Percentiles rank a stretch among this genome's conserved stretches.
Conservation (phyloP, 768 basidiomycete genomes). For the Chalciporus piperatus region DNA sequence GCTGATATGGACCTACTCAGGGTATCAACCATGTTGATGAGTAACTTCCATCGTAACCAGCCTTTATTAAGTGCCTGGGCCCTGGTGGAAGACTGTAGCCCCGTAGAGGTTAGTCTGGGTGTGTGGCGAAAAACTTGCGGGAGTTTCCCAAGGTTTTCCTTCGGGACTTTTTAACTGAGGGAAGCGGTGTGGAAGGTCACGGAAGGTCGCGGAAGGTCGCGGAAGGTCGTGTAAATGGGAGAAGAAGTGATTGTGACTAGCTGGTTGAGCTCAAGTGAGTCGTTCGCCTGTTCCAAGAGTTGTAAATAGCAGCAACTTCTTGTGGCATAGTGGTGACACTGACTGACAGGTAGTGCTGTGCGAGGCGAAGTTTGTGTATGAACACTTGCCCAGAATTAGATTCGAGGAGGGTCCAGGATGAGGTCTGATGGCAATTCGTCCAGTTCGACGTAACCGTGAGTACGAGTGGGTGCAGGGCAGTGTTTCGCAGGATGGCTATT, state of each 20-base stretch:
- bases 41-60: not conserved
- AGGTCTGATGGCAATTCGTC: too few species aligned
- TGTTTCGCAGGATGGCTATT: not conserved
- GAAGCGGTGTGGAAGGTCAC: too few species aligned
- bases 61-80: slow-evolving; percentile 6
- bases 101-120: not conserved
- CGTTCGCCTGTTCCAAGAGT: too few species aligned
- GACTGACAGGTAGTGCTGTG: too few species aligned
- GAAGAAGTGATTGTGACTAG: too few species aligned
- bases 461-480: not conserved
- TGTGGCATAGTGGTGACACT: too few species aligned
- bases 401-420: too few species aligned
- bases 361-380: too few species aligned
- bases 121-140: not conserved
- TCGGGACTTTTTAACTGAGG: too few species aligned
- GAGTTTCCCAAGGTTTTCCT: not conserved
- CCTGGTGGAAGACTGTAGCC: not conserved
- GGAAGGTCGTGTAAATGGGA: slow-evolving; percentile 1
- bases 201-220: slow-evolving; percentile 11
- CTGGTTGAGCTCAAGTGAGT: too few species aligned
- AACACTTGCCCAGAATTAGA: too few species aligned
- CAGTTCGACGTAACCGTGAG: too few species aligned
- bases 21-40: not conserved
- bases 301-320: not conserved
- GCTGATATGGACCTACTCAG: not conserved